phyloP scores from a whole-genome alignment of 768 basidiomycete species.

The Lyophyllum atratum region DNA sequence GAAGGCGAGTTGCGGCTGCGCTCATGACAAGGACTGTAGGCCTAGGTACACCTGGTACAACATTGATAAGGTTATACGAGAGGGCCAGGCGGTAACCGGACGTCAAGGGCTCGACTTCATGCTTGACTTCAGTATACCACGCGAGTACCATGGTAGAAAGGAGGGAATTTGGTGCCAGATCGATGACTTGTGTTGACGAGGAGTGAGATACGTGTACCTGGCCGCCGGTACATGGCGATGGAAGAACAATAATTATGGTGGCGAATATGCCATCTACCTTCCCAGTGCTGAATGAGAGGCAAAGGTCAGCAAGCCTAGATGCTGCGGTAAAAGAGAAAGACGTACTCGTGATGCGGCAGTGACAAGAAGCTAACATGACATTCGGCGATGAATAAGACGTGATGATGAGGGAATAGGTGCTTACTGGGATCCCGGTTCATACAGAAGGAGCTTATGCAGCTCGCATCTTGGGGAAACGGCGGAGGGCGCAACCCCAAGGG shows the following conservation, averaged over 20 bases:
- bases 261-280: conserved; percentile 54
- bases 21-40: conserved; percentile 31
- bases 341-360: conserved; percentile 52
- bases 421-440: conserved; percentile 51
- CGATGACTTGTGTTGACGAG: conserved; percentile 31
- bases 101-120: conserved; percentile 50
- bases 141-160: conserved; percentile 39
- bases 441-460: conserved; percentile 49
- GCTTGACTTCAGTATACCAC: conserved; percentile 56
- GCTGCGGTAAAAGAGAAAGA: not conserved
- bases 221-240: conserved; percentile 48
- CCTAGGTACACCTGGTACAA: conserved; percentile 26
- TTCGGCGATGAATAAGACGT: not conserved
- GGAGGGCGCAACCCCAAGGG: conserved; percentile 35
- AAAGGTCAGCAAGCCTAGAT: not conserved
- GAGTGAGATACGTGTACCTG: conserved; percentile 44
- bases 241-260: conserved; percentile 48
- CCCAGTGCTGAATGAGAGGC: conserved; percentile 37
- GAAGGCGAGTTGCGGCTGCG: conserved; percentile 21
- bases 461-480: conserved; percentile 34
- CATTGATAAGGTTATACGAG: conserved; percentile 52
- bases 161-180: conserved; percentile 32
- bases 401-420: conserved; percentile 18
- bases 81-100: conserved; percentile 52
- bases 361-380: conserved; percentile 36